Base-by-base conservation (phyloP, 768 basidiomycete species). In the Calvatia gigantea region DNA sequence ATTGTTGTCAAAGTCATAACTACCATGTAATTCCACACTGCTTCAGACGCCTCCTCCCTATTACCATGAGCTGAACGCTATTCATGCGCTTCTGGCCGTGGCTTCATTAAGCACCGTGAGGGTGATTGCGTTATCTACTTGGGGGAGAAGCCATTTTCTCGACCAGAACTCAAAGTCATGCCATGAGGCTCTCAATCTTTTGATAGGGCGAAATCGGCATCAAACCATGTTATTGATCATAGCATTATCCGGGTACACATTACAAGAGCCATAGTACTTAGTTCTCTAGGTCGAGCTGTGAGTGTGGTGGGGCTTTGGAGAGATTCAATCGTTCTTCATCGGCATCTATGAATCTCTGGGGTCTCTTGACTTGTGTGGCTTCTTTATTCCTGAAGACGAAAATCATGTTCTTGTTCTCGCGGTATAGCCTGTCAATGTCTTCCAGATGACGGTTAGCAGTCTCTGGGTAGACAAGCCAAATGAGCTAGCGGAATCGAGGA, bases 91-190 rank as follows among this genome's bases (percentile, higher is more conserved):
- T 44, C 37, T 19, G 75, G 74, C 9, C 61, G 71, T 41, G 74
- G 75, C 46, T 74, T 72, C 28, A 58, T 59, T 6, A 68, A 63
- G 0, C 49, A 66, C 19, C 69, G 78, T 43, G 64, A 70, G 37
- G 84, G 83, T 3, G 75, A 80, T 61, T 73, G 84, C 11, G 77
- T 80, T 5, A 79, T 82, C 41, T 75, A 74, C 57, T 62, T 82
- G 14, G 82, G 82, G 28, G 82, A 84, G 64, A 70, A 64, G 52
- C 82, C 82, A 0, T 82, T 69, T n/a, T 64, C 74, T 77, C 52
- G 80, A 83, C 61, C 69, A 72, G 1, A 61, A 66, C 12, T 70
- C 70, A 1, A 68, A 61, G 58, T 73, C 72, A 15, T 60, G 75
- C 8, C 41, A 23, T 2, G 41, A 9, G 9, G 39, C 39, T 3